Base-by-base conservation (phyloP, 2,329 filamentous ascomycete species). In the Talaromyces albobiverticillius region DNA sequence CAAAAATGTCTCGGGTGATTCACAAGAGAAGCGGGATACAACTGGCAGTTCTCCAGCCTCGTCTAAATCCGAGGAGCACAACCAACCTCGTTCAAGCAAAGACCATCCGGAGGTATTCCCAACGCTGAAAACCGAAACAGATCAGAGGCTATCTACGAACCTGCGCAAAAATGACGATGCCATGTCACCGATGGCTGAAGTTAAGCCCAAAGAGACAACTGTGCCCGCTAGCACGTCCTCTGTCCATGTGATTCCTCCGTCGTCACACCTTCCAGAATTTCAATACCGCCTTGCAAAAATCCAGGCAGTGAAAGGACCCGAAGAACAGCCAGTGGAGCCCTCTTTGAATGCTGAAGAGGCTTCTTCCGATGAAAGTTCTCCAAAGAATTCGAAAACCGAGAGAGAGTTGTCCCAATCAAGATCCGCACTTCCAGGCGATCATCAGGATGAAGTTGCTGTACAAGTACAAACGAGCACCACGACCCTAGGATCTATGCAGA, bases 251-350 rank as follows among this genome's bases (percentile, higher is more conserved):
- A 56, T 70, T 14, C 64, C 68, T 46, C 71, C 71, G 8, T 69
- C 70, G 6, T 72, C 71, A 20, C 67, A 71, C 36, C 58, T 72
- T 45, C 65, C 70, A 2, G 68, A 67, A 42, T 75, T 74, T 54
- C 65, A 73, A 61, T 75, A 71, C 55, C 67, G 68, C 31, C 61
- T 64, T 14, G 54, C 51, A 61, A 60, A 34, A 31, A 48, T 16
- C 38, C 51, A 25, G 18, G 46, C 41, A 32, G 25, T 20, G 26
- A 20, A 51, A n/a, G n/a, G 8, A 9, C 23, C 23, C 14, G 34
- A 50, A 8, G 11, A 20, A 14, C 51, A 58, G n/a, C 42, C 41
- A 16, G 54, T 59, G 10, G 22, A 55, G 7, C 26, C 41, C 9
- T 9, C 54, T 45, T 46, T 48, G 22, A 57, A 59, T 25, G 58